phyloP scores from a whole-genome alignment of 1,139 yeast species.

The Magnusiomyces sp. region DNA sequence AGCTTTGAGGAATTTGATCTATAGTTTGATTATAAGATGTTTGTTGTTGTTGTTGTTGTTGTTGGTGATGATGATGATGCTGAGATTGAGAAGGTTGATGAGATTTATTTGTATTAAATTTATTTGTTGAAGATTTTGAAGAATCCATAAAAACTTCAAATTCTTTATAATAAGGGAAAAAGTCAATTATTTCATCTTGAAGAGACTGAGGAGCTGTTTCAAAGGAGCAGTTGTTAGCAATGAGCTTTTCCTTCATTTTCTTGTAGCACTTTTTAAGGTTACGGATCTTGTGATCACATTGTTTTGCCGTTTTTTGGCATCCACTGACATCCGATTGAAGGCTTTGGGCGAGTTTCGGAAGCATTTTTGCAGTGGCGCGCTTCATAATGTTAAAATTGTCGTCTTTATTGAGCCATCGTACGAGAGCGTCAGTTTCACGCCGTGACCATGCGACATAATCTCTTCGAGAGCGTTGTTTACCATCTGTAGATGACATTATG shows the following conservation, averaged over 20 bases:
- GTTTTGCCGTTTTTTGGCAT: conserved; percentile 14
- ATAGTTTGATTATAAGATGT: background rate
- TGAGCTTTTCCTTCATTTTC: conserved; percentile 10
- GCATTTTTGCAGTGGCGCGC: conserved; percentile 13
- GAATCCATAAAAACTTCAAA: conserved; percentile 13
- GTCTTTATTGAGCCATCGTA: conserved; percentile 11
- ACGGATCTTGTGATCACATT: conserved; percentile 15
- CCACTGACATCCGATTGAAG: conserved; percentile 10
- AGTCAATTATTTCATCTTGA: conserved; percentile 11
- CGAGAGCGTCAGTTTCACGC: conserved; percentile 14
- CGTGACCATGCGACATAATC: conserved; percentile 15
- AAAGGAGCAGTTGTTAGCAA: conserved; percentile 3
- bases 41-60: background rate
- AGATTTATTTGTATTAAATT: background rate
- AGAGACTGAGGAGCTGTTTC: conserved; percentile 4
- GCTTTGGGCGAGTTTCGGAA: conserved; percentile 12
- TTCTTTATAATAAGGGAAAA: conserved; percentile 13
- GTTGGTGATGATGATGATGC: background rate
- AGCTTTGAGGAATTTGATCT: background rate
- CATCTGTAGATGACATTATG: too few species aligned
- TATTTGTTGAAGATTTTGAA: background rate
- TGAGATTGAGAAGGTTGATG: background rate
- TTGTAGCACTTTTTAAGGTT: conserved; percentile 14
- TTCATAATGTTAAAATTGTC: conserved; percentile 13
- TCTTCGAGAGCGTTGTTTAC: conserved; percentile 6